Conservation (phyloP, 1,284 basidiomycete species). For the Dichomitus squalens region DNA sequence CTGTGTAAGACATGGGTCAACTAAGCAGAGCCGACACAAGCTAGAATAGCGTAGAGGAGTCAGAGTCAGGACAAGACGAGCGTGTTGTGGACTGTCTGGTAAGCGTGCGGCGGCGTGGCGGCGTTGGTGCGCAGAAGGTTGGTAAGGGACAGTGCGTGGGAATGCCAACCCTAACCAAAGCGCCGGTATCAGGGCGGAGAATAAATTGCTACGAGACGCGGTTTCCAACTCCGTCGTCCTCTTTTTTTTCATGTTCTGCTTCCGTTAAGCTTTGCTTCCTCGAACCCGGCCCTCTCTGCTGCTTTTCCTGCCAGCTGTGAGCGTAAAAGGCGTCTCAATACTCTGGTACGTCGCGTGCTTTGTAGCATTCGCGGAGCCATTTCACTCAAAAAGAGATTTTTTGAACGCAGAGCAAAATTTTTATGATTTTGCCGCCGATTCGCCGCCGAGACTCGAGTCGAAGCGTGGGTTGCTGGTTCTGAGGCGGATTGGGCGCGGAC, state of each 20-base stretch:
- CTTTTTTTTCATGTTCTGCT: constrained; percentile 28
- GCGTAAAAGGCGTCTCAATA: constrained; percentile 21
- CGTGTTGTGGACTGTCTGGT: not conserved
- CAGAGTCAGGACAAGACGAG: constrained; percentile 2
- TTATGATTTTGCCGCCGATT: constrained; percentile 28
- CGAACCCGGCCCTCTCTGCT: constrained; percentile 24
- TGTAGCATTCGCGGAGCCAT: not conserved
- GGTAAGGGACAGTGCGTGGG: constrained; percentile 18
- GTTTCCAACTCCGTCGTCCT: constrained; percentile 20
- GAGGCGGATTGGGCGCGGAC: constrained; percentile 19
- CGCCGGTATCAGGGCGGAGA: constrained; percentile 9
- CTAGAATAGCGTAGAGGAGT: not conserved
- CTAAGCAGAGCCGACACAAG: not conserved
- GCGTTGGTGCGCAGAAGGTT: not conserved
- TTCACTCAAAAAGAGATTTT: not conserved
- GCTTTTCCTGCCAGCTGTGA: constrained; percentile 23
- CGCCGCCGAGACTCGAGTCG: constrained; percentile 24
- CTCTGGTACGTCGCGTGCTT: constrained; percentile 10
- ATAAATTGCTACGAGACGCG: constrained; percentile 9
- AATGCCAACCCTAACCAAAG: constrained; percentile 20
- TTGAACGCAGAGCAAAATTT: constrained; percentile 19
- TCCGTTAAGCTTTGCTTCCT: constrained; percentile 24
- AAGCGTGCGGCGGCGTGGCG: not conserved
- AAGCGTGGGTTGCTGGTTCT: constrained; percentile 23
- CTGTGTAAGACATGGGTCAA: constrained; percentile 5